phyloP scores from a whole-genome alignment of 495 filamentous ascomycete genomes.

The Tuber umbilicatum region DNA sequence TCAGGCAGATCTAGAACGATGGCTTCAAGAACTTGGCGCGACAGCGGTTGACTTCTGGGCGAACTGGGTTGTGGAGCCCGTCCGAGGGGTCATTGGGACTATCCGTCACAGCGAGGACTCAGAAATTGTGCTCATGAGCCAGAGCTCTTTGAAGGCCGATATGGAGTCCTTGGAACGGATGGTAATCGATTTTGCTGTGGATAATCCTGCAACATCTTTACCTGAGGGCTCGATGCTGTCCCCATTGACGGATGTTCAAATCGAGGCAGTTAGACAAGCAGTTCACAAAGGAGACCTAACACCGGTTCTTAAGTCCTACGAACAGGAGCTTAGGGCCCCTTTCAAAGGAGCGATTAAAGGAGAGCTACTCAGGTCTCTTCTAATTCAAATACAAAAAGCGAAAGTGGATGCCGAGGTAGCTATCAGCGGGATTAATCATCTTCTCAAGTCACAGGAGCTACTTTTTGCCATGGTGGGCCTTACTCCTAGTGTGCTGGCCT shows the following conservation, averaged over 20 bases:
- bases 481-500: constrained; percentile 81
- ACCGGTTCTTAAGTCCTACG: constrained; percentile 81
- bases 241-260: constrained; percentile 52
- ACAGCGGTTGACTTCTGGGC: constrained; percentile 84
- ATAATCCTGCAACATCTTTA: constrained; percentile 56
- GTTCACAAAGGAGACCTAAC: constrained; percentile 90
- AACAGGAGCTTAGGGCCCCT: constrained; percentile 72
- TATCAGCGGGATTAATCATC: constrained; percentile 82
- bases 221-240: constrained; percentile 42
- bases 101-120: constrained; percentile 85
- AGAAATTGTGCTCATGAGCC: constrained; percentile 93
- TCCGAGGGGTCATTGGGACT: constrained; percentile 74
- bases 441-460: constrained; percentile 91
- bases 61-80: constrained; percentile 89
- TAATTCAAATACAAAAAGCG: constrained; percentile 97
- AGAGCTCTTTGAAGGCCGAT: constrained; percentile 78
- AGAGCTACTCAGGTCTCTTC: constrained; percentile 78
- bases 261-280: constrained; percentile 62
- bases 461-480: constrained; percentile 94
- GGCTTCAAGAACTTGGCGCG: constrained; percentile 65
- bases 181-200: constrained; percentile 89
- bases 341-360: constrained; percentile 72
- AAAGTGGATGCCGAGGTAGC: constrained; percentile 97
- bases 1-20: constrained; percentile 64
- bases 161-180: constrained; percentile 88